Percentiles rank a stretch among this genome's conserved stretches.
These are phyloP conservation scores for Auricularia sp. DNA, from an alignment of 768 basidiomycete species.

Conservation along the genomic window DNA sequence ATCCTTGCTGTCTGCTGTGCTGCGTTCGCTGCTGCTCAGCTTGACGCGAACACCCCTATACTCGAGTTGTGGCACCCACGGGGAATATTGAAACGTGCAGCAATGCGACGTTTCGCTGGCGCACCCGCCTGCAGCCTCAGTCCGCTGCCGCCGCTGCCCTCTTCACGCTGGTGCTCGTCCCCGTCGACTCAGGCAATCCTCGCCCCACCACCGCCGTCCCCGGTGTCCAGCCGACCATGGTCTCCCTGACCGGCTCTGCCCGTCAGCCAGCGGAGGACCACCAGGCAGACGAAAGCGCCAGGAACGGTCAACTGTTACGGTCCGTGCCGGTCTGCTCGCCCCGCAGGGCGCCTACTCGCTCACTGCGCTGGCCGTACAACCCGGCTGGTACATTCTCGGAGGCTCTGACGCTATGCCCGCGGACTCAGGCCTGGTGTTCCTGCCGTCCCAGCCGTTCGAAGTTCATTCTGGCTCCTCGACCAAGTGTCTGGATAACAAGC, in stretches of 20 bases:
- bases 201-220: neutral
- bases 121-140: neutral
- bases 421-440: neutral
- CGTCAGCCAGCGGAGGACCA: neutral
- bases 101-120: neutral
- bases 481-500: neutral
- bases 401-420: neutral
- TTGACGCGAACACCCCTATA: neutral
- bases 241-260: neutral
- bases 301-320: neutral
- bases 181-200: neutral
- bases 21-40: neutral
- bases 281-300: neutral
- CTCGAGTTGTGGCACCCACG: neutral
- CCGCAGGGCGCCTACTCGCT: neutral
- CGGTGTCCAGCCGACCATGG: neutral
- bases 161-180: neutral
- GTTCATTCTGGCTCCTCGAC: neutral
- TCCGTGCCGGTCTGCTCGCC: neutral
- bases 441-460: neutral
- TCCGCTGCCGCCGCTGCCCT: neutral
- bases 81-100: neutral
- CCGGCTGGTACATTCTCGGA: neutral
- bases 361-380: neutral
- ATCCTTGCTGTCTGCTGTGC: no score